These are phyloP conservation scores for Coemansia sp. DNA, from an alignment of 192 early-diverging fungal species.

Conservation along the genomic window DNA sequence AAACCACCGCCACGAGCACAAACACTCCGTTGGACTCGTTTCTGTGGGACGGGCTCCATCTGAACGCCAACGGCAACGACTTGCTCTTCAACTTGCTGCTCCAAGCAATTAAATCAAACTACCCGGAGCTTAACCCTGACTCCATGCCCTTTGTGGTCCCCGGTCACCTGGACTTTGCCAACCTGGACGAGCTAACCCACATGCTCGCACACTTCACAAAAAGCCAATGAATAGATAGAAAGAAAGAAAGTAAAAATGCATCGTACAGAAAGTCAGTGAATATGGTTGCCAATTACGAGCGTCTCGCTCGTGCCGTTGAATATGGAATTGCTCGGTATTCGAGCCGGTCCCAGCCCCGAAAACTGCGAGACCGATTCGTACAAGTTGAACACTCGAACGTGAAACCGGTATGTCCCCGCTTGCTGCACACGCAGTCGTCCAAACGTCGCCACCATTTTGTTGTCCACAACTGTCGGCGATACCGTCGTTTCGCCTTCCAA, in stretches of 20 bases:
- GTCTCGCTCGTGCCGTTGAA: constrained; percentile 24
- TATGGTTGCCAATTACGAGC: constrained; percentile 10
- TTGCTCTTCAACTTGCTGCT: constrained; percentile 25
- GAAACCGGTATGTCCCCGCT: constrained; percentile 29
- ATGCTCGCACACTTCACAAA: no score
- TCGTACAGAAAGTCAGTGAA: constrained; percentile 2
- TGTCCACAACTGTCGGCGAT: constrained; percentile 16
- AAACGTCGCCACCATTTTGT: constrained; percentile 25
- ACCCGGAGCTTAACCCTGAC: constrained; percentile 30
- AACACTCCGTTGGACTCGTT: constrained; percentile 15
- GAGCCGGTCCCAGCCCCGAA: neutral
- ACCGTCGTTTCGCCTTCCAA: constrained; percentile 10
- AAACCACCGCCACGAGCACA: neutral
- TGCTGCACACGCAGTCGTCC: constrained; percentile 6
- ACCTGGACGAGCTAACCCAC: no score
- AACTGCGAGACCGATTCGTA: constrained; percentile 10
- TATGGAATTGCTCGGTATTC: constrained; percentile 15
- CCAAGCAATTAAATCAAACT: constrained; percentile 5
- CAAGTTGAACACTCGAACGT: constrained; percentile 27
- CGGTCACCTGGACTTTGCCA: no score
- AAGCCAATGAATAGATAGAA: neutral
- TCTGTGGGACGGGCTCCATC: constrained; percentile 35
- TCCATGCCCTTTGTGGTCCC: constrained; percentile 11
- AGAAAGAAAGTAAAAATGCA: neutral
- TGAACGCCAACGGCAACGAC: constrained; percentile 42